Base-by-base conservation (phyloP, 345 rosid genomes). In the Aquilaria sinensis region DNA sequence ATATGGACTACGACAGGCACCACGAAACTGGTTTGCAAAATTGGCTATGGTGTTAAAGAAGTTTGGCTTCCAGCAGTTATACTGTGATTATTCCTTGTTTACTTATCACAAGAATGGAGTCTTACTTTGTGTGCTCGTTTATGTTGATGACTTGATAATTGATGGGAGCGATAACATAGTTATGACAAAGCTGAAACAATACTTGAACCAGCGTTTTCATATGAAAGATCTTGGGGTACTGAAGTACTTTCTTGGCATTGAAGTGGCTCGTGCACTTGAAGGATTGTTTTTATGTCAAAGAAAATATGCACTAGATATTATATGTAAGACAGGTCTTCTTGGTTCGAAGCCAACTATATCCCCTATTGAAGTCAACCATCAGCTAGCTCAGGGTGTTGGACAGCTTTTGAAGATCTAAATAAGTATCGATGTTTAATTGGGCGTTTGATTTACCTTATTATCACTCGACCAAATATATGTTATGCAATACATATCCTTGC, bases 121-220 rank as follows among this genome's bases (percentile, higher is more conserved):
- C 9, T 10, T 33, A 34, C 29, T 2, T n/a, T 6, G 32, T 29
- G 23, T 52, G 14, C 34, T 61, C 2, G 34, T 60, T 3, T 65
- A 65, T 65, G 68, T 70, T 5, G 63, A 70, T 70, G 73, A 57
- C 51, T 29, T 63, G 29, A 55, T 69, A 10, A 62, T 70, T 9
- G 41, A 56, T 0, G 15, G 57, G 0, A 55, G 31, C 47, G 46
- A 52, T 29, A 7, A 10, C 5, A 2, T 0, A 0, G 55, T 29
- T 0, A 58, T 51, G 3, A 6, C 37, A 1, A 31, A 12, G 2
- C 11, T 70, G 2, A 37, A 64, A 10, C 0, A 14, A 3, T 57
- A 61, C 6, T 58, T 67, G 16, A 16, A 49, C 55, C 5, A n/a
- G 2, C 1, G 0, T 5, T 51, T 51, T 7, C 23, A n/a, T 2